Conservation (phyloP, 2,329 filamentous ascomycete genomes). For the Metarhizium anisopliae region DNA sequence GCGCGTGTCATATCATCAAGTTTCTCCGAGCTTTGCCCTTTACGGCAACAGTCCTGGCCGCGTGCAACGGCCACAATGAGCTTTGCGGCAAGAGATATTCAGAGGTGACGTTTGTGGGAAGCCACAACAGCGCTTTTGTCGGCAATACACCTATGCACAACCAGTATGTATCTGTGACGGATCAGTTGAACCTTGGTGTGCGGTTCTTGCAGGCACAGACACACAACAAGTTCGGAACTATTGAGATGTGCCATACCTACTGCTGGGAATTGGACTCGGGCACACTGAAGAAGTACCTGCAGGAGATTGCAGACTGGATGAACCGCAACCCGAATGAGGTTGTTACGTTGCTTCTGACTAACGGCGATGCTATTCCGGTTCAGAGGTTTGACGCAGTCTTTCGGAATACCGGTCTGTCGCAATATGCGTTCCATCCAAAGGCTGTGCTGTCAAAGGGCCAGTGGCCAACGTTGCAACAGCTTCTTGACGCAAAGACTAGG, state of each 20-base stretch:
- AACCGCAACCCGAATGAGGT: slow-evolving; percentile 50
- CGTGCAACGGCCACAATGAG: slow-evolving; percentile 49
- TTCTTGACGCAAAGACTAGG: slow-evolving; percentile 55
- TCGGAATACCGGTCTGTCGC: slow-evolving; percentile 42
- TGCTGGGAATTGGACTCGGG: slow-evolving; percentile 53
- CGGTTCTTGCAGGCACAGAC: slow-evolving; percentile 58
- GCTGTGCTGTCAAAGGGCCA: slow-evolving; percentile 32
- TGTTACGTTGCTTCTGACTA: slow-evolving; percentile 54
- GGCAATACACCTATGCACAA: slow-evolving; percentile 45
- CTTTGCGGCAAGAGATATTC: slow-evolving; percentile 51
- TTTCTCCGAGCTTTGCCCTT: slow-evolving; percentile 11
- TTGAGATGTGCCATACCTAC: slow-evolving; percentile 56
- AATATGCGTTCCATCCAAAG: slow-evolving; percentile 47
- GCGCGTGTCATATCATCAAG: slow-evolving; percentile 7
- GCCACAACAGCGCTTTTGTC: slow-evolving; percentile 59
- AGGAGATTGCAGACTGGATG: slow-evolving; percentile 50
- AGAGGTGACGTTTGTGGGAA: slow-evolving; percentile 51
- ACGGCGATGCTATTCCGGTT: slow-evolving; percentile 48
- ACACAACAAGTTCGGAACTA: slow-evolving; percentile 39
- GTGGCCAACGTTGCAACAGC: slow-evolving; percentile 60
- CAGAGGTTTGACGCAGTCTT: slow-evolving; percentile 47
- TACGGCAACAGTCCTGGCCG: slow-evolving; percentile 12
- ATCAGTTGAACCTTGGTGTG: slow-evolving; percentile 52
- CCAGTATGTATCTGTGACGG: slow-evolving; percentile 49
- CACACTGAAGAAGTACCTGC: slow-evolving; percentile 44